Evolutionary conservation across 805 yeast genomes (phyloP).

Genomic region (Hanseniaspora jakobsenii): DNA sequence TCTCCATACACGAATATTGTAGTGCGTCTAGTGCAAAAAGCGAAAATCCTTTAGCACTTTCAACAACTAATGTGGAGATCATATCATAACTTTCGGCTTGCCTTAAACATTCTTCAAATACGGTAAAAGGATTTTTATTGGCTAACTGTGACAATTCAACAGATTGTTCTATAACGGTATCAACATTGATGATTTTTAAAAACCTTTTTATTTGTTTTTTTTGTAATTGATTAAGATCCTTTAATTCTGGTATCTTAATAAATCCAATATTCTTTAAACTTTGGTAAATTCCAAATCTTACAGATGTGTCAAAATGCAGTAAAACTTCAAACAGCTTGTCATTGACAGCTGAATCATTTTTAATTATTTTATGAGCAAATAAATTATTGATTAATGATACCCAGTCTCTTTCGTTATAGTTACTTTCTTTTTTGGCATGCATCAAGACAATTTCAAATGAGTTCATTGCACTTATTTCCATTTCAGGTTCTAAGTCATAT

Average conservation of each 20-base stretch:
- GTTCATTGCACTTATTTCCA: background rate
- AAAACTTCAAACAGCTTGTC: constrained; percentile 50
- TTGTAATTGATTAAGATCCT: constrained; percentile 49
- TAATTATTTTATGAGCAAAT: constrained; percentile 50
- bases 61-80: constrained; percentile 63
- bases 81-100: constrained; percentile 91
- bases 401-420: constrained; percentile 33
- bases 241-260: constrained; percentile 44
- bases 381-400: constrained; percentile 50
- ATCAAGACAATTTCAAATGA: background rate
- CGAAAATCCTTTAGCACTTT: constrained; percentile 63
- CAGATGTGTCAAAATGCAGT: constrained; percentile 42
- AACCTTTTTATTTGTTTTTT: constrained; percentile 69
- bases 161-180: constrained; percentile 62
- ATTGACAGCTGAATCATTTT: constrained; percentile 47
- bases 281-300: constrained; percentile 67
- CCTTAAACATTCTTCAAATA: constrained; percentile 54
- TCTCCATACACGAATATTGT: constrained; percentile 56
- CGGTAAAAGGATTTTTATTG: constrained; percentile 66
- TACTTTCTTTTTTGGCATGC: no score
- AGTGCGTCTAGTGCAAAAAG: constrained; percentile 76
- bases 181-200: constrained; percentile 69
- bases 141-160: constrained; percentile 59
- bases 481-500: background rate
- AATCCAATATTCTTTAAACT: constrained; percentile 52